A percentile compares a stretch with the other conserved stretches of the same genome.
Conservation (phyloP, 805 yeast species). For the Saturnispora hagleri region DNA sequence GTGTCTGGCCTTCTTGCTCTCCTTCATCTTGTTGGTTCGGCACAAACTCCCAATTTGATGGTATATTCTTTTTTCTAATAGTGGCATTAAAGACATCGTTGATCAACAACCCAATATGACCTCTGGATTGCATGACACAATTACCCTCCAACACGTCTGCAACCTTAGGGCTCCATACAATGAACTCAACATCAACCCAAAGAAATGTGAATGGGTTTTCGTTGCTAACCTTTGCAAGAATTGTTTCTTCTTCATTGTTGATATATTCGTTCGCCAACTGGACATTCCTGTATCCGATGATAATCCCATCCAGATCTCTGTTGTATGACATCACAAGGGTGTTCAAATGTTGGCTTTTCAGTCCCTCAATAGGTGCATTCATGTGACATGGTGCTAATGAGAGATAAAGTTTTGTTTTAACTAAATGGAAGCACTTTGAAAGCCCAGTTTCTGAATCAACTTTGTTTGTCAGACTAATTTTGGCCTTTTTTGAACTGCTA, state of each 20-base stretch:
- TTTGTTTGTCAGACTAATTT: constrained; percentile 11
- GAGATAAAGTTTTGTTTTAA: constrained; percentile 57
- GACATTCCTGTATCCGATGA: constrained; percentile 68
- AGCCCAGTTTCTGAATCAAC: constrained; percentile 30
- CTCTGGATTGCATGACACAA: constrained; percentile 85
- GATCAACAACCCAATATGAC: constrained; percentile 84
- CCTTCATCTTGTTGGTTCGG: constrained; percentile 65
- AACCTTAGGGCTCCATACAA: constrained; percentile 84
- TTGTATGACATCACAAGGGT: constrained; percentile 81
- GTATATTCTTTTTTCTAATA: constrained; percentile 76
- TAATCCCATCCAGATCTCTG: constrained; percentile 67
- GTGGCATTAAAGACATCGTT: constrained; percentile 95
- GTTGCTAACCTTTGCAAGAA: constrained; percentile 58
- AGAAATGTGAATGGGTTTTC: constrained; percentile 83
- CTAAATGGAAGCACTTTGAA: constrained; percentile 61
- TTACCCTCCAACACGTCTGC: constrained; percentile 85
- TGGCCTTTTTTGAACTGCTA: background rate
- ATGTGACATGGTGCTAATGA: constrained; percentile 82
- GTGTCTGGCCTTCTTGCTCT: constrained; percentile 21
- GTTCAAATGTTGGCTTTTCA: constrained; percentile 81
- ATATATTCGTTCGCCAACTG: constrained; percentile 36
- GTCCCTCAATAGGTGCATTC: constrained; percentile 63
- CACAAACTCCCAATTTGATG: constrained; percentile 76
- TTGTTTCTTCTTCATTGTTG: constrained; percentile 27
- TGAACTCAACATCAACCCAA: constrained; percentile 77